A percentile compares a stretch with the other conserved stretches of the same genome.
Evolutionary conservation across 176 grass and related monocot genomes (phyloP).

Genomic region (Coix lacrymajobi): DNA sequence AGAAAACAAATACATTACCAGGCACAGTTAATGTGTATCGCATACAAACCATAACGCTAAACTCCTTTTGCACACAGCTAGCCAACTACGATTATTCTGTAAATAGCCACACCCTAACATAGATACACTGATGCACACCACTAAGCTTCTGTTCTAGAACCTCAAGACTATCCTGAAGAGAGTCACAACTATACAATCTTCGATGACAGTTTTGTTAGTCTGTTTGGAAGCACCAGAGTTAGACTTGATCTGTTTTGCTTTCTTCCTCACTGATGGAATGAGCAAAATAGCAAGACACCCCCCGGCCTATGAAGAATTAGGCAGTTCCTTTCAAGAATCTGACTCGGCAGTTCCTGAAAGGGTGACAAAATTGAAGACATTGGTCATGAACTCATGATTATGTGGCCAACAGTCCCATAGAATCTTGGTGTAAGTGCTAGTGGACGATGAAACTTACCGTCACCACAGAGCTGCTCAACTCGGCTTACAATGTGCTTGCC

Average conservation of each 20-base stretch:
- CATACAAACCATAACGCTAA: slow-evolving; percentile 31
- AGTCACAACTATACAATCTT: slow-evolving; percentile 45
- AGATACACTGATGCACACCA: slow-evolving; percentile 39
- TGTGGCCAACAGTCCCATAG: background rate
- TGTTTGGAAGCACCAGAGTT: slow-evolving; percentile 6
- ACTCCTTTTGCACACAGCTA: slow-evolving; percentile 36
- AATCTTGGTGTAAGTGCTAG: background rate
- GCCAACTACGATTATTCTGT: slow-evolving; percentile 18
- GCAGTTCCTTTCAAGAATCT: slow-evolving; percentile 4
- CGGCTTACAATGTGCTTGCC: slow-evolving; percentile 80
- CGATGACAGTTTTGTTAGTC: slow-evolving; percentile 32
- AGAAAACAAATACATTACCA: slow-evolving; percentile 36
- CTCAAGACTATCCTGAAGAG: slow-evolving; percentile 28
- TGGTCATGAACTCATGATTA: background rate
- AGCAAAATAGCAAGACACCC: background rate
- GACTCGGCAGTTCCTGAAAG: slow-evolving; percentile 31
- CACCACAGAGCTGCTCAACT: slow-evolving; percentile 70
- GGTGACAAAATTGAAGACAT: background rate
- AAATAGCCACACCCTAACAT: slow-evolving; percentile 41
- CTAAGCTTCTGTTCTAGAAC: slow-evolving; percentile 34
- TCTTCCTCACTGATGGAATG: background rate
- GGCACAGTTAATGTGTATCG: slow-evolving; percentile 28
- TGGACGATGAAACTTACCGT: slow-evolving; percentile 33
- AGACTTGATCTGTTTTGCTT: slow-evolving; percentile 14
- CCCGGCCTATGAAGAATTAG: background rate